Percentiles rank a stretch among this genome's conserved stretches.
phyloP scores from a whole-genome alignment of 1,139 yeast genomes.

The Pichia sp. region DNA sequence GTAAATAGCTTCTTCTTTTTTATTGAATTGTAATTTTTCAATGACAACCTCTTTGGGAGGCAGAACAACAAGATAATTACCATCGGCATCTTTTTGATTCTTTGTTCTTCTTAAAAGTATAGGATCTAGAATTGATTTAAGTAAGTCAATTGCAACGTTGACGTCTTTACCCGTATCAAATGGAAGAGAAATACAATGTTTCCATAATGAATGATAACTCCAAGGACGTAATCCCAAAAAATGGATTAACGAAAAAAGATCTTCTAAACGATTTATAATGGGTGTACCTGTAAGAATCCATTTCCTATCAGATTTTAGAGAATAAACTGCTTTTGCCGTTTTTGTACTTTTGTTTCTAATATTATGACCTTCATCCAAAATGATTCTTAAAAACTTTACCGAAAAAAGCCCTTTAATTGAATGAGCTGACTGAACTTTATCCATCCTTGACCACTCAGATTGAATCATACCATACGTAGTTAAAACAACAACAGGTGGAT shows the following conservation, averaged over 20 bases:
- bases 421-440: slow-evolving; percentile 28
- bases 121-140: slow-evolving; percentile 81
- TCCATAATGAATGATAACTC: slow-evolving; percentile 85
- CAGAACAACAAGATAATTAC: slow-evolving; percentile 65
- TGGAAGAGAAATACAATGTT: slow-evolving; percentile 76
- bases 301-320: slow-evolving; percentile 54
- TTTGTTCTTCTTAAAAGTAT: slow-evolving; percentile 81
- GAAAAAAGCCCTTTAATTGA: slow-evolving; percentile 60
- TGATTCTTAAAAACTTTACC: slow-evolving; percentile 69
- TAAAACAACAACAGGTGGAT: slow-evolving; percentile 67
- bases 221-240: slow-evolving; percentile 82
- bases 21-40: slow-evolving; percentile 61
- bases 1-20: slow-evolving; percentile 61
- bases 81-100: slow-evolving; percentile 69
- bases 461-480: slow-evolving; percentile 89
- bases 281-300: slow-evolving; percentile 97
- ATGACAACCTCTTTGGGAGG: slow-evolving; percentile 73
- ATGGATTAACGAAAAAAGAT: slow-evolving; percentile 69
- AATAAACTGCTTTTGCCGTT: slow-evolving; percentile 75
- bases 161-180: slow-evolving; percentile 67
- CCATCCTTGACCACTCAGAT: slow-evolving; percentile 51
- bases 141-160: slow-evolving; percentile 70
- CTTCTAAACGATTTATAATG: slow-evolving; percentile 76
- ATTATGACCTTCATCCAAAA: slow-evolving; percentile 89
- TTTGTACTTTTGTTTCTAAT: slow-evolving; percentile 77